Conservation (phyloP, 148 eudicot genomes). For the Euryodendron excelsum region DNA sequence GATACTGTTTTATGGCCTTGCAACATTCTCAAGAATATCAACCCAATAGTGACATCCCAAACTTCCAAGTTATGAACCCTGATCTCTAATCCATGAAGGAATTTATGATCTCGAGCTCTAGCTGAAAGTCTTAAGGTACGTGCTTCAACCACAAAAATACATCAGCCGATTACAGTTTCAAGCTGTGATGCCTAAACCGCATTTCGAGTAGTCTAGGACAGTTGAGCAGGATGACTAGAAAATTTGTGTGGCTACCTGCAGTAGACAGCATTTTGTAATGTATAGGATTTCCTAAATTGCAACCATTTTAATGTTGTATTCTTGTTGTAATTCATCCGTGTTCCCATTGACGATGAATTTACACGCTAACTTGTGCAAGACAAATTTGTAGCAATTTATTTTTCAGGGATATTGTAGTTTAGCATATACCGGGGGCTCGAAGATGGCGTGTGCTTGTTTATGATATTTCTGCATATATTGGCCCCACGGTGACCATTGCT, state of each 20-base stretch:
- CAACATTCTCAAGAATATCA: not conserved
- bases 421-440: not conserved
- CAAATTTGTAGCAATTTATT: not conserved
- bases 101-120: too few species aligned
- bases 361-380: not conserved
- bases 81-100: not conserved
- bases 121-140: not conserved
- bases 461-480: not conserved
- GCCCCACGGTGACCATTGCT: not conserved
- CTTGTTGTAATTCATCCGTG: too few species aligned
- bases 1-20: not conserved
- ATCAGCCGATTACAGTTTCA: not conserved
- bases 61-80: not conserved
- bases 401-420: not conserved
- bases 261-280: too few species aligned
- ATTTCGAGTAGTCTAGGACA: too few species aligned
- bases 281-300: too few species aligned
- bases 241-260: not conserved
- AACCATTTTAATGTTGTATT: too few species aligned
- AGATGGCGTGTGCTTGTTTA: not conserved
- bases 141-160: not conserved
- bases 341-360: too few species aligned
- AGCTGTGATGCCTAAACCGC: not conserved
- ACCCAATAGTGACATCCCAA: not conserved
- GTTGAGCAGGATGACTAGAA: too few species aligned